These are phyloP conservation scores for Phanerochaete carnosa DNA, from an alignment of 768 basidiomycete species.

Conservation along the genomic window DNA sequence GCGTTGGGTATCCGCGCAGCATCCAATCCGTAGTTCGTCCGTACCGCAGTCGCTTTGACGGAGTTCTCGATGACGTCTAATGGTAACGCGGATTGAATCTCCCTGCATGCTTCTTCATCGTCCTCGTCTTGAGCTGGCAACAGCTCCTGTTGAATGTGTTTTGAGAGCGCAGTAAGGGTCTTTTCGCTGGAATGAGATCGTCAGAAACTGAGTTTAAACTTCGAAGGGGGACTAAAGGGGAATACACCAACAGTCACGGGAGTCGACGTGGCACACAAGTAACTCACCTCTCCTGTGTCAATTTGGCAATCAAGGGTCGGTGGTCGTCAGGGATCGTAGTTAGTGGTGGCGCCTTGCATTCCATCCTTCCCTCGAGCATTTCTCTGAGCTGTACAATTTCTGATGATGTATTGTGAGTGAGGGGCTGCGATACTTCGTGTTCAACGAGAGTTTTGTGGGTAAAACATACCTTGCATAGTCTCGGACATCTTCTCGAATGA, in stretches of 20 bases:
- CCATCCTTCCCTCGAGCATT: constrained; percentile 58
- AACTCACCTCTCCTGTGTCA: constrained; percentile 80
- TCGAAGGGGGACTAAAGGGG: neutral
- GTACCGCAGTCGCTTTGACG: constrained; percentile 58
- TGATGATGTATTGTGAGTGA: constrained; percentile 24
- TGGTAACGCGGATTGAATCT: constrained; percentile 37
- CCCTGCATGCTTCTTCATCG: constrained; percentile 33
- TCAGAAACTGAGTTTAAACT: neutral
- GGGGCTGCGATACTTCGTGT: neutral
- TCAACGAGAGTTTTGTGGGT: neutral
- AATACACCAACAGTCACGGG: neutral
- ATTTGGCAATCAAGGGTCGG: constrained; percentile 72
- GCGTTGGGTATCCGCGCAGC: constrained; percentile 22
- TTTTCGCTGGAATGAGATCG: constrained; percentile 59
- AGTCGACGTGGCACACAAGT: neutral
- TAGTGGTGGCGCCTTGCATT: constrained; percentile 48
- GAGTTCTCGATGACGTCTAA: constrained; percentile 53
- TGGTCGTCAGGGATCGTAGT: constrained; percentile 62
- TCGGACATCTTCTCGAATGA: constrained; percentile 79
- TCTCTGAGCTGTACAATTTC: constrained; percentile 77
- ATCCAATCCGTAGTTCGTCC: constrained; percentile 83
- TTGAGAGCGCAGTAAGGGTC: constrained; percentile 55
- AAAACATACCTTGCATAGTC: constrained; percentile 68
- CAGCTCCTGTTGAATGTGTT: constrained; percentile 66
- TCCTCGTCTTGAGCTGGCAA: constrained; percentile 63